A percentile compares a stretch with the other conserved stretches of the same genome.
These are phyloP conservation scores for Besnoitia besnoiti DNA, from an alignment of 169 alveolate genomes.

Conservation along the genomic window DNA sequence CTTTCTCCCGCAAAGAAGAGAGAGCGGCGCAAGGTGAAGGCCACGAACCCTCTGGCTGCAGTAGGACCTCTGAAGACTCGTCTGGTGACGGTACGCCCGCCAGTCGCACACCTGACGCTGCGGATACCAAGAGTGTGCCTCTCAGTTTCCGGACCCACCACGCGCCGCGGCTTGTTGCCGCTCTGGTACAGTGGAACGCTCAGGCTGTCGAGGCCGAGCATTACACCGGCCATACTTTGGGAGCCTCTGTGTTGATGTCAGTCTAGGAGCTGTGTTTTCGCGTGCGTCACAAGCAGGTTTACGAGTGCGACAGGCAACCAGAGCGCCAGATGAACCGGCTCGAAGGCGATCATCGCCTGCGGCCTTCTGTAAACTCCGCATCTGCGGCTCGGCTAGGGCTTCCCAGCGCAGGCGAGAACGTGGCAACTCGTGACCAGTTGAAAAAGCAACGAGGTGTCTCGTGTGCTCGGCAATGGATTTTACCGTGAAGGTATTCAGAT, in stretches of 20 bases:
- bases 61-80: too few relatives aligned
- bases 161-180: slow-evolving; percentile 24
- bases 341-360: too few relatives aligned
- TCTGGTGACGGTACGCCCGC: background rate
- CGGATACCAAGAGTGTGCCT: background rate
- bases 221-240: slow-evolving; percentile 7
- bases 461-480: too few relatives aligned
- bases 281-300: too few relatives aligned
- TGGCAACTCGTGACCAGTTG: too few relatives aligned
- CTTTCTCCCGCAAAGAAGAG: background rate
- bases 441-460: too few relatives aligned
- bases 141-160: background rate
- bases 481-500: too few relatives aligned
- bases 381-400: too few relatives aligned
- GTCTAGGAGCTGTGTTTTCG: background rate
- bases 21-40: background rate
- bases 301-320: too few relatives aligned
- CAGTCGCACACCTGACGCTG: background rate
- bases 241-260: slow-evolving; percentile 21
- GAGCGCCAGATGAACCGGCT: too few relatives aligned
- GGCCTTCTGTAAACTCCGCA: too few relatives aligned
- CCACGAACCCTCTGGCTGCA: background rate
- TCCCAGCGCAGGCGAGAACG: too few relatives aligned
- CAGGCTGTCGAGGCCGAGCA: slow-evolving; percentile 11
- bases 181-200: slow-evolving; percentile 5